phyloP scores from a whole-genome alignment of 495 filamentous ascomycete genomes.

The Sordaria brevicollis region DNA sequence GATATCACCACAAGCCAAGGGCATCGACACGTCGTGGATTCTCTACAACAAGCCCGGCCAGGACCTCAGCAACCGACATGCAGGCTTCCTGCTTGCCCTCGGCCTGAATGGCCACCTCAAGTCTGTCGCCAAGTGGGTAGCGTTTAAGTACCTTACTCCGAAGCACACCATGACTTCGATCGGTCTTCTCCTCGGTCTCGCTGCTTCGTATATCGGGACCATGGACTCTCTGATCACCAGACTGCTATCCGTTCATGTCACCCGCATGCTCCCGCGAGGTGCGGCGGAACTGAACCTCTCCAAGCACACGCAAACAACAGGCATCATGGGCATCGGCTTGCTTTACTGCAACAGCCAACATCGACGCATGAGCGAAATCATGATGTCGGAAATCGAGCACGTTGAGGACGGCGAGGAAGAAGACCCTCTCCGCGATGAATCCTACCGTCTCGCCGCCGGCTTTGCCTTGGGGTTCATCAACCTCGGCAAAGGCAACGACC shows the following conservation, averaged over 20 bases:
- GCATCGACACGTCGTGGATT: slow-evolving; percentile 97
- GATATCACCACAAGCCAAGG: slow-evolving; percentile 80
- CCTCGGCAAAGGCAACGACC: slow-evolving; percentile 75
- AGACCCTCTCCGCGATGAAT: slow-evolving; percentile 83
- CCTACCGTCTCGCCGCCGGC: slow-evolving; percentile 86
- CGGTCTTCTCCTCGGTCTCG: slow-evolving; percentile 80
- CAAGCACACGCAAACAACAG: slow-evolving; percentile 87
- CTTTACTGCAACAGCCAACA: slow-evolving; percentile 94
- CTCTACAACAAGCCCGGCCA: slow-evolving; percentile 85
- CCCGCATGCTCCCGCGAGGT: slow-evolving; percentile 80
- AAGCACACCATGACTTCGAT: slow-evolving; percentile 99
- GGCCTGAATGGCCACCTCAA: slow-evolving; percentile 95
- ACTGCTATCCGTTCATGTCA: slow-evolving; percentile 95
- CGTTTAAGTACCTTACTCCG: slow-evolving; percentile 95
- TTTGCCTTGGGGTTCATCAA: slow-evolving; percentile 94
- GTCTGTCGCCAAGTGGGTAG: slow-evolving; percentile 90
- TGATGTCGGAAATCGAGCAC: slow-evolving; percentile 93
- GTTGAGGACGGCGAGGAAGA: slow-evolving; percentile 56
- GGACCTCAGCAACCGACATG: slow-evolving; percentile 86
- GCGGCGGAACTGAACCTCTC: slow-evolving; percentile 92
- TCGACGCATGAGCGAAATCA: slow-evolving; percentile 95
- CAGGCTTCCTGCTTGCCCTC: slow-evolving; percentile 81
- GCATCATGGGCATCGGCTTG: slow-evolving; percentile 94
- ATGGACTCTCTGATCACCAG: slow-evolving; percentile 94
- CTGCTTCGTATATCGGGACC: slow-evolving; percentile 86